A percentile compares a stretch with the other conserved stretches of the same genome.
These are phyloP conservation scores for Citrus glauca DNA, from an alignment of 345 rosid species.

Conservation along the genomic window DNA sequence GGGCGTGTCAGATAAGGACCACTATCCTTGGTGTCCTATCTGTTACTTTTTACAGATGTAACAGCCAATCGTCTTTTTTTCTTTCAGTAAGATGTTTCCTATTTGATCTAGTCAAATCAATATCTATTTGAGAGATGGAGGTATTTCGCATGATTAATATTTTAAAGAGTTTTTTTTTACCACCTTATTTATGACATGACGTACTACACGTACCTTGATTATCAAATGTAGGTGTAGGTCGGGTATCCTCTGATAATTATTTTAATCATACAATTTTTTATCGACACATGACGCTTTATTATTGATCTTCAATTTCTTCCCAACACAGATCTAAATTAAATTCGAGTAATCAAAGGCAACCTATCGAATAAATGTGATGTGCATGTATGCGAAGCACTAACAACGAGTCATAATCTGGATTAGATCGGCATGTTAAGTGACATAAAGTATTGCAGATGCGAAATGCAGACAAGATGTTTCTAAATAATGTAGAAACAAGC, in stretches of 20 bases:
- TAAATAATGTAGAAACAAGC: background rate
- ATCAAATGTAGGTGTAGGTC: too few species aligned
- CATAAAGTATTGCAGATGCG: slow-evolving; percentile 16
- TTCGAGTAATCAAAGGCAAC: background rate
- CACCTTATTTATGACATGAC: too few species aligned
- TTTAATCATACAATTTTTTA: too few species aligned
- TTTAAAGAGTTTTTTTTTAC: too few species aligned
- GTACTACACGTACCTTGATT: rapidly evolving
- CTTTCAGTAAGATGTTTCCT: too few species aligned
- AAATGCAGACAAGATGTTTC: background rate
- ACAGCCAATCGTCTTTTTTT: rapidly evolving
- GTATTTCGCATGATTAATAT: too few species aligned
- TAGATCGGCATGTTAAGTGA: slow-evolving; percentile 15
- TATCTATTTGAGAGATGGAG: too few species aligned
- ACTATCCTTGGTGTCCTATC: too few species aligned
- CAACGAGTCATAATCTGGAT: background rate
- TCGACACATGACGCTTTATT: rapidly evolving
- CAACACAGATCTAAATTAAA: background rate
- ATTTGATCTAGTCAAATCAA: too few species aligned
- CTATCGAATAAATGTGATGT: background rate
- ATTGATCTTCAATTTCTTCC: too few species aligned
- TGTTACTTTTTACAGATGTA: too few species aligned
- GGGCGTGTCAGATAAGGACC: rapidly evolving
- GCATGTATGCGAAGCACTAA: background rate
- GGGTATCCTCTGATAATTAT: too few species aligned